Base-by-base conservation (phyloP, 225 moss, liverwort and hornwort genomes). In the Thuidium tamariscinum region DNA sequence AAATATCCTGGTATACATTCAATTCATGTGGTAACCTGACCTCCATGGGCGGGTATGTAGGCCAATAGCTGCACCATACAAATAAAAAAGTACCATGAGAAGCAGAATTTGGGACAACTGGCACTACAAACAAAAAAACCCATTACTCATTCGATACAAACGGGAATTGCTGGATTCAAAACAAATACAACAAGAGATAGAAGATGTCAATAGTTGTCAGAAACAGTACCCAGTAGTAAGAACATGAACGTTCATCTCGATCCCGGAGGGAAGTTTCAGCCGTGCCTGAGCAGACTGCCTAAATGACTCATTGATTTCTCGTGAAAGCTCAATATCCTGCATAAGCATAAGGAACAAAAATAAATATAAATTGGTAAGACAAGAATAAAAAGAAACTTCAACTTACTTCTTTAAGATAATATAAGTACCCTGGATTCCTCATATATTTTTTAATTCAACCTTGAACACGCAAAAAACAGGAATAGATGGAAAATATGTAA, bases 41-140 rank as follows among this genome's bases (percentile, higher is more conserved):
- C 89, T 99, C 98, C 97, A 99, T 99, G 36, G 98, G 98, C 70
- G 98, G 97, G 86, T 99, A 99, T 29, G 98, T 99, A 74, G 98
- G 98, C 98, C 98, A 99, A 87, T 99, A 99, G 63, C 98, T 99
- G 90, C 86, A 85, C 25, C 89, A 75, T 54, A 84, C 16, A 85
- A 54, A 63, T 44, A 67, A 55, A 7, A 22, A 79, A 75, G 57
- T 17, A 82, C 52, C 29, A 61, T 71, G 36, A 88, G 85, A 57
- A 74, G n/a, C n/a, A n/a, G n/a, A n/a, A 21, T 12, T 69, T 39
- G 37, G 62, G 73, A 90, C 25, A 65, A 42, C 13, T 23, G 30
- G 13, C 17, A 41, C 15, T 42, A 27, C 23, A 36, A 70, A 36
- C 68, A 32, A 49, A 9, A 44, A 34, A 62, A 20, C 49, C 37